Evolutionary conservation across 1,284 basidiomycete species (phyloP), one percentile per base, ranked within the genome.

Genomic region (Ganoderma lucidum): DNA sequence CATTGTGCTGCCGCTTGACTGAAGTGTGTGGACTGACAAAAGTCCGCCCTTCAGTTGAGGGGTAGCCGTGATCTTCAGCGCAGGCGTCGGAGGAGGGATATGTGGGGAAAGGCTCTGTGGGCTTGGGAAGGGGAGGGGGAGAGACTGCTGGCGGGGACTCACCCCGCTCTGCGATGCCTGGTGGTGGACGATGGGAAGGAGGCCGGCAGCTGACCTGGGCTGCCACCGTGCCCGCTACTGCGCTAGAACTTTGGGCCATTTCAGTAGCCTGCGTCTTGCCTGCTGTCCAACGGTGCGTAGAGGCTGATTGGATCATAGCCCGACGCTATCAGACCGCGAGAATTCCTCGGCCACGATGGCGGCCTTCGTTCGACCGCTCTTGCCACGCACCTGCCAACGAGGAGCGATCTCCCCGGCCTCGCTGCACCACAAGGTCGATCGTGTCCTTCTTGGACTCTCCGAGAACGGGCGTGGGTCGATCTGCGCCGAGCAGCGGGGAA

Each of bases 181-280:
- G 51, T 53, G 39, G 59, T 61, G 59, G n/a, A 61, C 59, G 53
- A 56, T 56, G 59, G 59, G 39, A 61, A 41, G n/a, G 14, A 51
- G 59, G 23, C n/a, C 23, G 37, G 28, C 59, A 41, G 59, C 23
- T 28, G 37, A 28, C 39, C 59, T 39, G 14, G 23, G 39, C 3
- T 8, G 41, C n/a, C 23, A 61, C 39, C 23, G 15, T 41, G 59
- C 39, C 28, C 59, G 19, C 59, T 61, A n/a, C 59, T 42, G 39
- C 59, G 59, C 59, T 42, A 39, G 59, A 61, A 42, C 59, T 23
- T 61, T 61, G 17, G 37, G 59, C 23, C 28, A 12, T 61, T 42
- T 23, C 37, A 41, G 39, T 61, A 3, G 39, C 39, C 23, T 61
- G 37, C 12, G 12, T 14, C 59, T 15, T 6, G 37, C 37, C 59